These are phyloP conservation scores for Plasmodium billcollinsi DNA, from an alignment of 169 alveolate genomes.

Conservation along the genomic window DNA sequence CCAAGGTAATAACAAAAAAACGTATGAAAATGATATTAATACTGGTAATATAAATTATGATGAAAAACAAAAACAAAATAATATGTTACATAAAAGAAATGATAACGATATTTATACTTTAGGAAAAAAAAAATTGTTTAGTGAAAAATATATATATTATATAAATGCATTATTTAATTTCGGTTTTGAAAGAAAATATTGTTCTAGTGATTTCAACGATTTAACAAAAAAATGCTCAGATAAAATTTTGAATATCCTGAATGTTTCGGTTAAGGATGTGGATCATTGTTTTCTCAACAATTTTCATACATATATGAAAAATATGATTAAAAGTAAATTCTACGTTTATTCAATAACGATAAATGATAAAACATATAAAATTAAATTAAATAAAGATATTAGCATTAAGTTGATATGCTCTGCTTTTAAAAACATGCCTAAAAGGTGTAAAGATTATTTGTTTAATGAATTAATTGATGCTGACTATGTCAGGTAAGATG, in stretches of 20 bases:
- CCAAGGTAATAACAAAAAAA: neutral
- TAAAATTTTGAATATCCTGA: conserved; percentile 18
- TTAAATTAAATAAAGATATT: conserved; percentile 62
- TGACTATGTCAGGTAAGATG: neutral
- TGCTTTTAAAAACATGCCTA: conserved; percentile 61
- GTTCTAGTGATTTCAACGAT: conserved; percentile 65
- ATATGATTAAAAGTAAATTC: conserved; percentile 61
- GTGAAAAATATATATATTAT: conserved; percentile 50
- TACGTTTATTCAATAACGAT: conserved; percentile 61
- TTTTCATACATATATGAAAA: conserved; percentile 54
- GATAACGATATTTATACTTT: neutral
- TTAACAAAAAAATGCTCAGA: conserved; percentile 68
- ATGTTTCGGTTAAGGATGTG: conserved; percentile 43
- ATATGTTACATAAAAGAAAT: neutral
- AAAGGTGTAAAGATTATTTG: conserved; percentile 25
- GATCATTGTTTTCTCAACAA: conserved; percentile 46
- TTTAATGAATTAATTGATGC: neutral
- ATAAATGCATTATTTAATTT: conserved; percentile 70
- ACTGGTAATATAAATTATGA: neutral
- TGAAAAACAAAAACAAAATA: neutral
- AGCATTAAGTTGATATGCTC: conserved; percentile 42
- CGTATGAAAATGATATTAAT: neutral
- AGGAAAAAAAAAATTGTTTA: conserved; percentile 19
- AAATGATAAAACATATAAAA: conserved; percentile 43
- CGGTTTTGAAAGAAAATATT: conserved; percentile 40